Percentiles rank a stretch among this genome's conserved stretches.
Evolutionary conservation across 805 yeast genomes (phyloP).

Genomic region (Citeromyces nyonsensis): DNA sequence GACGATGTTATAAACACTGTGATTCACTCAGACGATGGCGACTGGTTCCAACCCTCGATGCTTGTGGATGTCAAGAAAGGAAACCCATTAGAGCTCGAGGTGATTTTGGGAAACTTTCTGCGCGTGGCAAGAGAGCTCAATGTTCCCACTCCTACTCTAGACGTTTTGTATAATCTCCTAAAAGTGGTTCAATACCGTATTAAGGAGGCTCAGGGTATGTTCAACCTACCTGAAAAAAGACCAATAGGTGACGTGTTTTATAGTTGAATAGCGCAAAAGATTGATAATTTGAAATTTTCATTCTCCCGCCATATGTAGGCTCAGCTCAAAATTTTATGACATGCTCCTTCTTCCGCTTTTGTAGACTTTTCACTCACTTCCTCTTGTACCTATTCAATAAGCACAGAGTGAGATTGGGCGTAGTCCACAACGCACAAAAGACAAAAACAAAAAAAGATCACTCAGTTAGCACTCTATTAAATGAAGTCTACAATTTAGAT

Average conservation of each 20-base stretch:
- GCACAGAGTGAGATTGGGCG: no score
- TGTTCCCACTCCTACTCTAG: conserved; percentile 43
- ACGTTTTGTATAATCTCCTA: conserved; percentile 40
- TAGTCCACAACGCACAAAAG: no score
- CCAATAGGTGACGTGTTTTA: conserved; percentile 12
- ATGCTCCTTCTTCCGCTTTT: no score
- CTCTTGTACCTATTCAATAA: no score
- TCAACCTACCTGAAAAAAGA: conserved; percentile 24
- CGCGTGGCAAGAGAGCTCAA: conserved; percentile 28
- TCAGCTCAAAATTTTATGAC: no score
- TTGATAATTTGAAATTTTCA: no score
- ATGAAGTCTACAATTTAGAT: conserved; percentile 2
- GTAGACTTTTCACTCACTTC: no score
- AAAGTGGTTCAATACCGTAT: conserved; percentile 44
- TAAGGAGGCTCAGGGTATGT: conserved; percentile 37
- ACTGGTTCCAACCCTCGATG: conserved; percentile 60
- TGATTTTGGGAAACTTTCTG: conserved; percentile 53
- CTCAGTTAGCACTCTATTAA: no score
- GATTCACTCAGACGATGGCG: conserved; percentile 42
- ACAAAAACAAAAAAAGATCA: neutral
- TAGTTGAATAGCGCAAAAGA: no score
- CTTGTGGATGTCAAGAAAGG: conserved; percentile 49
- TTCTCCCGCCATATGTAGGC: no score
- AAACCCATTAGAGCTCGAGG: conserved; percentile 58
- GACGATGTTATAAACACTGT: conserved; percentile 29